Evolutionary conservation across 768 basidiomycete genomes (phyloP), one percentile per base, ranked within the genome.

Genomic region (Boletus barrowsii): DNA sequence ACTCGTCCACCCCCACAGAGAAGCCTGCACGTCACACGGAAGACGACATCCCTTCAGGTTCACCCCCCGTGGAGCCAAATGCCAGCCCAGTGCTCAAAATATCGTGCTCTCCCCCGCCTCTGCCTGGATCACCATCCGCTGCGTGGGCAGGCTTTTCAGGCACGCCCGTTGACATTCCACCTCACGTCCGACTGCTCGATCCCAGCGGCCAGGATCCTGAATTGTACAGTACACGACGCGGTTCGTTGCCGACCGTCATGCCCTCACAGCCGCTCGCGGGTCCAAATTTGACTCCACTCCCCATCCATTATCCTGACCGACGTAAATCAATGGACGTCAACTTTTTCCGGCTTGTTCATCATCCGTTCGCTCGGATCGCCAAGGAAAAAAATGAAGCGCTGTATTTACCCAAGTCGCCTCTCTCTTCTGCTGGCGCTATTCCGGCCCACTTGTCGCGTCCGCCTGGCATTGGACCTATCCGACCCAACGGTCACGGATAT

Each of bases 291-390:
- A 71, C 24, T 71, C 78, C 60, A 44, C 55, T 72, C 62, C 57
- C 67, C 54, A 24, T 64, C 60, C 32, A 70, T 63, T 51, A 62
- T 67, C 75, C 54, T 62, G 74, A 64, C 69, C 75, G 57, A 68
- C 74, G 45, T 56, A 71, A 54, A 66, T 76, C 56, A 68, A 65
- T 70, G 63, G 81, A 64, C 66, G 73, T 58, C 67, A 82, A 60
- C 48, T 68, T 80, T 24, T 81, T 79, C 42, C 72, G 80, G 40
- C 78, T 82, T 4, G 79, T 81, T 68, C 82, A 85, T 20, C 71
- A 72, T 35, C 70, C 71, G 0, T 73, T 69, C 14, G 70, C 70
- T 1, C 58, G 61, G 5, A 42, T 73, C 11, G 72, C 63, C 50
- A 67, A 71, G 62, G 69, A 70, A 41, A 72, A 67, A 45, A 70